Evolutionary conservation across 176 grass and related monocot genomes (phyloP), one percentile per base, ranked within the genome.

Genomic region (Cenchrus purpureus): DNA sequence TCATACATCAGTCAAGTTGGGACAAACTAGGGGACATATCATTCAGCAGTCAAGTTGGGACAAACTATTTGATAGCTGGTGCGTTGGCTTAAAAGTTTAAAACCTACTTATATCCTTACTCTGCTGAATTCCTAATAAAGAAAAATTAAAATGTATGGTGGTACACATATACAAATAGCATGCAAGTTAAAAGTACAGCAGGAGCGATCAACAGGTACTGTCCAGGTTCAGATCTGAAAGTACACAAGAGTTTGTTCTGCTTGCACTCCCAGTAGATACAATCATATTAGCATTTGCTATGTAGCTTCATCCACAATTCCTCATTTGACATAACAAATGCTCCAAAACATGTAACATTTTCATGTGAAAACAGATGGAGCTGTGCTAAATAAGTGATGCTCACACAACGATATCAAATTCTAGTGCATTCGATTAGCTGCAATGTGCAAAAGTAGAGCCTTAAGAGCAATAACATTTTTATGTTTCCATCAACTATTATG

Each of bases 201-300:
- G 54, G 51, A 76, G 28, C 53, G 62, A 44, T 76, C 74, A 73
- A 20, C 31, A 77, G 29, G 9, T 82, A 76, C 62, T 64, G 25
- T 28, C 43, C 32, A 64, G 43, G 54, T 34, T 19, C 20, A 31
- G 16, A 3, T 70, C 17, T 31, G 65, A 54, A 87, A 66, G 73
- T 74, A 67, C 12, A 68, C 10, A 40, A 79, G 13, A 37, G 74
- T 73, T 75, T 68, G 12, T 59, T 84, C 65, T 16, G n/a, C 32
- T 71, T 84, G 50, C 19, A n/a, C 53, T 71, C 46, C 56, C 34
- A 64, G 55, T 40, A 63, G 19, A 83, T 31, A 88, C 71, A 77
- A 68, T 44, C 68, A 19, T 55, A 84, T 62, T 65, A 16, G 3
- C 53, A 78, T 43, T 52, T 28, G 12, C 42, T 83, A 65, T 72